A percentile compares a stretch with the other conserved stretches of the same genome.
These are phyloP conservation scores for Beauveria varroae DNA, from an alignment of 2,329 filamentous ascomycete species.

Conservation along the genomic window DNA sequence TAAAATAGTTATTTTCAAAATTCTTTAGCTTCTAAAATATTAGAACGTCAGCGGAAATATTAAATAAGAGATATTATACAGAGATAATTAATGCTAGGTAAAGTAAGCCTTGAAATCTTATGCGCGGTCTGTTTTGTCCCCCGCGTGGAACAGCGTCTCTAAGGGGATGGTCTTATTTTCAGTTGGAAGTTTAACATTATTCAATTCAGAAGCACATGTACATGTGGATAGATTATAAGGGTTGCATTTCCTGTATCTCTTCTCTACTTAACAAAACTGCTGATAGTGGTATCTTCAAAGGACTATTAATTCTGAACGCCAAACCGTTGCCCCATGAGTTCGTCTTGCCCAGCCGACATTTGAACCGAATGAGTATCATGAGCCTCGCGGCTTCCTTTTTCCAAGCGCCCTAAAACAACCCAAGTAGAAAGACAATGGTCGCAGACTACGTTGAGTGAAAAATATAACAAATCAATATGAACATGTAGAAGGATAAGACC, in stretches of 20 bases:
- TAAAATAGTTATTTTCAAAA: too few relatives aligned
- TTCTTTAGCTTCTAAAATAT: too few relatives aligned
- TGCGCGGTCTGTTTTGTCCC: too few relatives aligned
- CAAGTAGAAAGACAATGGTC: not conserved
- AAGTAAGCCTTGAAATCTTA: too few relatives aligned
- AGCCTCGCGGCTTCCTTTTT: conserved; percentile 4
- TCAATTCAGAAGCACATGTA: not conserved
- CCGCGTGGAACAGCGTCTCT: too few relatives aligned
- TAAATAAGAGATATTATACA: too few relatives aligned
- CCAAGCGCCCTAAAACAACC: not conserved
- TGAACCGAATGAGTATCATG: not conserved
- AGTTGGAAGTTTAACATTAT: not conserved
- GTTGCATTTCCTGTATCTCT: not conserved
- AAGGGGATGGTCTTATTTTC: not conserved
- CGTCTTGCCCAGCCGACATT: not conserved
- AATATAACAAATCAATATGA: not conserved
- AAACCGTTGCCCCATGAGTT: not conserved
- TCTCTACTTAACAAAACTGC: not conserved
- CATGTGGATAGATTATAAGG: too few relatives aligned
- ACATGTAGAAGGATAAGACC: not conserved
- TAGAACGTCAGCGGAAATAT: too few relatives aligned
- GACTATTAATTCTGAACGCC: not conserved
- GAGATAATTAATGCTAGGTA: too few relatives aligned
- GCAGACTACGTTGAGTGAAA: not conserved
- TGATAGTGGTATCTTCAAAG: conserved; percentile 5